Evolutionary conservation across 2,329 filamentous ascomycete genomes (phyloP), one percentile per base, ranked within the genome.

Genomic region (Colletotrichum coccodes): DNA sequence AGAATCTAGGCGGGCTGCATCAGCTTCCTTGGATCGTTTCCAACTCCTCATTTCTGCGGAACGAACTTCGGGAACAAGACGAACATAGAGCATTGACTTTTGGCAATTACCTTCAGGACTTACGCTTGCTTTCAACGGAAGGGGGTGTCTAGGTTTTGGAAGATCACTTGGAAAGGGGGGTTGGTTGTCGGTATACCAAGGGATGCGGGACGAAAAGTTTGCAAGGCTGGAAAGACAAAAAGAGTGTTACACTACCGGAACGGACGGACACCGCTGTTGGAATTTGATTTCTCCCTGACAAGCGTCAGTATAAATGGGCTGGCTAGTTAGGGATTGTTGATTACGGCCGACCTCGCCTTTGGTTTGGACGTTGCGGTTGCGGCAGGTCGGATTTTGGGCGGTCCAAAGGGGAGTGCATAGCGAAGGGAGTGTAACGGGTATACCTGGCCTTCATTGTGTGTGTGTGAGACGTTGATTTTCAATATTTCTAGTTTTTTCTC

Each of bases 61-160:
- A 75, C 76, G 77, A 79, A 56, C 77, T 80, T 83, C 79, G 79
- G 79, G 80, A 68, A 79, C 79, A 73, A 75, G 77, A 79, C 74
- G 76, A 80, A 80, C 77, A 83, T 83, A 83, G 80, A 84, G 75
- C 77, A 79, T 81, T 81, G 78, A 77, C 77, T 76, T 72, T 82
- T 81, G 82, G 79, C 78, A 80, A 79, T 80, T 75, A 82, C 73
- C 78, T 81, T 79, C 76, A 79, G 80, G 78, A 80, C 78, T 74
- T 82, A 77, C 73, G 76, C 75, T 80, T 80, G 76, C 80, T 80
- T 79, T 77, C 73, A 74, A 74, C 74, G 77, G 76, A 78, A 75
- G 77, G 79, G 77, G 78, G 77, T 72, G 75, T 75, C 74, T 65
- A 73, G 75, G 76, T 72, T 79, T 81, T 82, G 81, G 82, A 81